Conservation (phyloP, 2,329 filamentous ascomycete genomes). For the Boeremia lycopersici region DNA sequence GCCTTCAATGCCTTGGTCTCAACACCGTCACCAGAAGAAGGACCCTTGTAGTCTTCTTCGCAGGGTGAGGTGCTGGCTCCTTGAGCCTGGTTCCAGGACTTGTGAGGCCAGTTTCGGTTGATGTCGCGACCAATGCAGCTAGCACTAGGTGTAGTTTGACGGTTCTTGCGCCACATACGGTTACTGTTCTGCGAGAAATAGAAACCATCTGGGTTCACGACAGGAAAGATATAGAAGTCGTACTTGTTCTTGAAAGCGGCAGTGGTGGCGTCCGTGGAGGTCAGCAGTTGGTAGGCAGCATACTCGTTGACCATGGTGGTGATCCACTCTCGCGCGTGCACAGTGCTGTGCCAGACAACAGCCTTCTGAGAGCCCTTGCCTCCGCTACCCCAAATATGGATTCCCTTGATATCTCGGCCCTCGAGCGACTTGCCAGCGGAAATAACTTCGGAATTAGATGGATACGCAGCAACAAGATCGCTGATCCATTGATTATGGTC, state of each 20-base stretch:
- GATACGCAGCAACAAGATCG: conserved; percentile 44
- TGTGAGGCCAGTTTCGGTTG: conserved; percentile 49
- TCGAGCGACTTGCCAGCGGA: conserved; percentile 44
- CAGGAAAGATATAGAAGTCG: conserved; percentile 65
- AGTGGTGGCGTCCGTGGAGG: conserved; percentile 36
- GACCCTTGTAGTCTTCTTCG: conserved; percentile 46
- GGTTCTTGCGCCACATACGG: conserved; percentile 50
- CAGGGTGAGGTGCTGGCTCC: conserved; percentile 47
- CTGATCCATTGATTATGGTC: conserved; percentile 44
- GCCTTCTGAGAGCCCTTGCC: conserved; percentile 46
- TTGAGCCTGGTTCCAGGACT: conserved; percentile 37
- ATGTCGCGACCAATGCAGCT: conserved; percentile 48
- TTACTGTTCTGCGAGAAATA: conserved; percentile 46
- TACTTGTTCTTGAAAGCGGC: conserved; percentile 62
- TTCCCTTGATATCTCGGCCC: conserved; percentile 47
- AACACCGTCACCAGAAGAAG: conserved; percentile 41
- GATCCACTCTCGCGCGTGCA: conserved; percentile 49
- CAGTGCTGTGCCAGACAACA: conserved; percentile 47
- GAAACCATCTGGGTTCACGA: conserved; percentile 50
- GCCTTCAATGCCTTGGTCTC: conserved; percentile 53
- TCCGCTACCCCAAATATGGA: conserved; percentile 48
- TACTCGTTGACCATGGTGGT: conserved; percentile 46
- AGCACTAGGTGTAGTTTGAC: conserved; percentile 36
- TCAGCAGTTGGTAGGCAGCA: conserved; percentile 45
- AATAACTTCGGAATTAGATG: conserved; percentile 44